Evolutionary conservation across 805 yeast species (phyloP).

Genomic region (Metahyphopichia silvanorum): DNA sequence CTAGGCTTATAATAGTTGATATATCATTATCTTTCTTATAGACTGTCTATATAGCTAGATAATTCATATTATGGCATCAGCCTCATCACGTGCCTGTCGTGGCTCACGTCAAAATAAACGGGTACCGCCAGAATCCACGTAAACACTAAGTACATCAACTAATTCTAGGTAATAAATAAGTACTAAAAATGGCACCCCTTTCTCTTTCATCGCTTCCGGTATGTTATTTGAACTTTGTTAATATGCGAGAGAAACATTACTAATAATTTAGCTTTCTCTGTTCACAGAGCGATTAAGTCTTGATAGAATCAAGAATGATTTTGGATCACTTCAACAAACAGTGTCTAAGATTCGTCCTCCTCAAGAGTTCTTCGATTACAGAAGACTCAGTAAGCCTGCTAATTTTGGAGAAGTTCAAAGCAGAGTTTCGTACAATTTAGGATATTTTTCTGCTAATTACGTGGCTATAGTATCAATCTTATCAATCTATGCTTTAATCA

Average conservation of each 20-base stretch:
- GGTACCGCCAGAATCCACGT: constrained; percentile 6
- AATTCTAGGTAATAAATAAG: constrained; percentile 4
- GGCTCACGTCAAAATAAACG: too few species aligned
- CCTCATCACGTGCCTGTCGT: too few species aligned
- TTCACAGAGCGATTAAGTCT: constrained; percentile 47
- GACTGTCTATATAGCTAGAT: too few species aligned
- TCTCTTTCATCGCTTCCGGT: constrained; percentile 39
- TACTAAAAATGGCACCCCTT: constrained; percentile 25
- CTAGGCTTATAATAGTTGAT: constrained; percentile 45
- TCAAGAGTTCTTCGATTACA: constrained; percentile 89
- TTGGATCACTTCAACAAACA: constrained; percentile 55
- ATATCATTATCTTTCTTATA: too few species aligned
- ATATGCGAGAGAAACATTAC: constrained; percentile 6
- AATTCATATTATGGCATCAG: too few species aligned
- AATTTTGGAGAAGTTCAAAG: constrained; percentile 87
- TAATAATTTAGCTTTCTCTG: constrained; percentile 31
- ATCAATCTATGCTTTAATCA: constrained; percentile 79
- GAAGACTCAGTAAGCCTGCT: constrained; percentile 85
- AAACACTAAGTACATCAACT: constrained; percentile 2
- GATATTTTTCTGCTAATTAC: constrained; percentile 86
- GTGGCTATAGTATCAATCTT: constrained; percentile 66
- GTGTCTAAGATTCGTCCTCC: constrained; percentile 79
- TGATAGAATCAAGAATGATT: constrained; percentile 42
- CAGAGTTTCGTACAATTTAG: constrained; percentile 81
- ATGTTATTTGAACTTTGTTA: constrained; percentile 14